Conservation (phyloP, 2,329 filamentous ascomycete species). For the Scedosporium dehoogii region DNA sequence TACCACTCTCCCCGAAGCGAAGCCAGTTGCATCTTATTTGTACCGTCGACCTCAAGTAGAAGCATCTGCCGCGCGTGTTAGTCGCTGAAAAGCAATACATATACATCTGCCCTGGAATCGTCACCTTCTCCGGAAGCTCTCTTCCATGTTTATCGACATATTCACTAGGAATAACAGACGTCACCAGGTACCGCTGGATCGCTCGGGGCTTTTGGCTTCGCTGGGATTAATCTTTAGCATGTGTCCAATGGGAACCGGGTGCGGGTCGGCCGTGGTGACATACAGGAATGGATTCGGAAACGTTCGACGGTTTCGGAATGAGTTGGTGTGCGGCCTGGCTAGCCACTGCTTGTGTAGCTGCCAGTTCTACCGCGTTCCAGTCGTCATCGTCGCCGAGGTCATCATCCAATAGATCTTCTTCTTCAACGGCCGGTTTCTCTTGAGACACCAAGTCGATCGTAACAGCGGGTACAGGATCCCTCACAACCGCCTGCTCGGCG, state of each 20-base stretch:
- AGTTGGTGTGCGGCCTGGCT: neutral
- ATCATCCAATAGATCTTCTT: slow-evolving; percentile 19
- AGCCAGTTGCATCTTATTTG: slow-evolving; percentile 55
- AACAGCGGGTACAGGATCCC: neutral
- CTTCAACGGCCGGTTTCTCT: slow-evolving; percentile 11
- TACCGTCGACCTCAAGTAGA: slow-evolving; percentile 69
- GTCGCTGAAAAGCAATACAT: neutral
- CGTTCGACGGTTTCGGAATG: neutral
- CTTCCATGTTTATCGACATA: slow-evolving; percentile 56
- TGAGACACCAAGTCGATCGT: neutral
- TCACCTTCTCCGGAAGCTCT: slow-evolving; percentile 61
- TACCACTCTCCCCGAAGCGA: slow-evolving; percentile 79
- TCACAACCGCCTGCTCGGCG: slow-evolving; percentile 19
- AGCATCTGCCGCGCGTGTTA: slow-evolving; percentile 50
- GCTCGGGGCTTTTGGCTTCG: slow-evolving; percentile 56
- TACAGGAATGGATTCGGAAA: slow-evolving; percentile 3
- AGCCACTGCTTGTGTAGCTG: slow-evolving; percentile 55
- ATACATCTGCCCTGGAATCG: slow-evolving; percentile 9
- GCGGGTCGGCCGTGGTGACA: neutral
- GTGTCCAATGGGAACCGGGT: neutral
- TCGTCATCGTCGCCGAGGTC: slow-evolving; percentile 63
- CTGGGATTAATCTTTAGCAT: slow-evolving; percentile 30
- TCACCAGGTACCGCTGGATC: slow-evolving; percentile 81
- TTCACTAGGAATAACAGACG: slow-evolving; percentile 58
- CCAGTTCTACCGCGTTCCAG: slow-evolving; percentile 65